Evolutionary conservation across 2,329 filamentous ascomycete genomes (phyloP), one percentile per base, ranked within the genome.

Genomic region (Exophiala spinifera): DNA sequence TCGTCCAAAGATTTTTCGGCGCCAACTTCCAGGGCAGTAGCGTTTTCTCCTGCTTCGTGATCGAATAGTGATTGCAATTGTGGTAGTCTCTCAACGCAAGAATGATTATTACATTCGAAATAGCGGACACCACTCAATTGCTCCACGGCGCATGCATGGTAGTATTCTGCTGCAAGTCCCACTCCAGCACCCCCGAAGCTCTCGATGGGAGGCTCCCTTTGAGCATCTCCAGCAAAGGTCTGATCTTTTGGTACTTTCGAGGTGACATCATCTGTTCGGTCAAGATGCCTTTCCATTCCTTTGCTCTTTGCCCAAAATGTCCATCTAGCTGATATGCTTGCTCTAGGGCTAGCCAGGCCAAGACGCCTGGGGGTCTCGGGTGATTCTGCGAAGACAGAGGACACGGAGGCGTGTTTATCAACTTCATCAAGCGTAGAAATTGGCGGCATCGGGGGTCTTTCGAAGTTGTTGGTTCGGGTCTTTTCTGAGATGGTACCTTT

Each of bases 111-210:
- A 47, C 74, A 76, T 54, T 75, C 70, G 45, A 76, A 76, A 55
- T 71, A 76, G 0, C 71, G 69, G 6, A 62, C 66, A 15, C 66
- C 65, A 46, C 68, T 73, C 49, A 74, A 68, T n/a, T 72, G 58
- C 42, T 76, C 74, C 56, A 76, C 69, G 1, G 73, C 70, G 57
- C 72, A 74, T 3, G 74, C 75, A 61, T 75, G 73, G 49, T 59
- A 66, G 34, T 66, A 65, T 51, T 65, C 64, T 28, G 54, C 60
- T 19, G 64, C 61, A 34, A 63, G 58, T 5, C 64, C 63, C 40
- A 52, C 44, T 33, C 43, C 43, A 33, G 20, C 19, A 17, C 49
- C 15, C 15, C 39, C 43, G 15, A 19, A 4, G 17, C 17, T 4
- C 17, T 34, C 15, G n/a, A 23, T 13, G 11, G 19, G n/a, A 2